These are phyloP conservation scores for Scheffersomyces illinoinensis DNA, from an alignment of 1,139 yeast species.

Conservation along the genomic window DNA sequence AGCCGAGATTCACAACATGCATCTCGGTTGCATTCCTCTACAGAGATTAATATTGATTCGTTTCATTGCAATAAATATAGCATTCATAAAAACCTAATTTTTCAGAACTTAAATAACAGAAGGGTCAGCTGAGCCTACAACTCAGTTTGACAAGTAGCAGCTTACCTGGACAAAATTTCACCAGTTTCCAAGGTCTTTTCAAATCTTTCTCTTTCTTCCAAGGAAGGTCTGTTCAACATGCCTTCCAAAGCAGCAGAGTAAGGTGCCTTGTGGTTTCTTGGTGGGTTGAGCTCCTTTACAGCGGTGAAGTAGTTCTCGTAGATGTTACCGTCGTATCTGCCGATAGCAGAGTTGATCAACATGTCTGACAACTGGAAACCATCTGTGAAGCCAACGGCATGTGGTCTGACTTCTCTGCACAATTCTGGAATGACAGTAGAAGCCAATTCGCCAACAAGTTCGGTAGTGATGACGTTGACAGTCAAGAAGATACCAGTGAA, in stretches of 20 bases:
- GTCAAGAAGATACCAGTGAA: conserved; percentile 79
- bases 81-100: conserved; percentile 1
- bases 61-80: background rate
- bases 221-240: conserved; percentile 53
- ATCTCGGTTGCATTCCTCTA: background rate
- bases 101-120: conserved; percentile 3
- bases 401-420: conserved; percentile 58
- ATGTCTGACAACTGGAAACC: conserved; percentile 85
- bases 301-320: conserved; percentile 71
- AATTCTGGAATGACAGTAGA: conserved; percentile 45
- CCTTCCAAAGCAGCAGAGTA: conserved; percentile 52
- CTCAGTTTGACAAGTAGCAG: background rate
- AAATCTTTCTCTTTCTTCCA: conserved; percentile 50
- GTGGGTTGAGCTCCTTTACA: conserved; percentile 55
- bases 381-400: conserved; percentile 83
- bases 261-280: conserved; percentile 58
- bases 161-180: conserved; percentile 25
- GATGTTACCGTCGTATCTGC: conserved; percentile 81
- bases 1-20: background rate
- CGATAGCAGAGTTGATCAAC: conserved; percentile 83
- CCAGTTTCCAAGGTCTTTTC: conserved; percentile 47
- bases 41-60: background rate
- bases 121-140: conserved; percentile 2
- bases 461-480: conserved; percentile 53
- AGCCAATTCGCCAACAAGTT: conserved; percentile 46